Percentiles rank a stretch among this genome's conserved stretches.
These are phyloP conservation scores for Coniochaeta sp. DNA, from an alignment of 2,329 filamentous ascomycete genomes.

Conservation along the genomic window DNA sequence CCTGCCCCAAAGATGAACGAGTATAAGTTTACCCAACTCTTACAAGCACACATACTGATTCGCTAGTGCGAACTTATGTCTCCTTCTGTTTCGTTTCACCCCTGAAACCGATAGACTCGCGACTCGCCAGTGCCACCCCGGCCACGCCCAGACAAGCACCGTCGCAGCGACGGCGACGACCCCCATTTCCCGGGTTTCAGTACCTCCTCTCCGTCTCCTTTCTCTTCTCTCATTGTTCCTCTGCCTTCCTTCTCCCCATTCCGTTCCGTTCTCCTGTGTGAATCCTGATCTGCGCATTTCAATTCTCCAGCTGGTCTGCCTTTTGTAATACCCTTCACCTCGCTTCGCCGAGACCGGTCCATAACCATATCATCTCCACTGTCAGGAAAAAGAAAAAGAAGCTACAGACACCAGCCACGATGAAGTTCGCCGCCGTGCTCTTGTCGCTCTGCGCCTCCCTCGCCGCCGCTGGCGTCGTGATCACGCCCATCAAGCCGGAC, in stretches of 20 bases:
- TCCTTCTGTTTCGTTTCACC: not conserved
- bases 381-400: no score
- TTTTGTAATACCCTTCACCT: not conserved
- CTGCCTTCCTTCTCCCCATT: not conserved
- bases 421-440: constrained; percentile 33
- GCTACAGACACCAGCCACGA: constrained; percentile 12
- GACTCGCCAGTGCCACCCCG: not conserved
- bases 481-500: constrained; percentile 42
- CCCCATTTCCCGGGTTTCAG: not conserved
- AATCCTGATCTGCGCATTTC: not conserved
- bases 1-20: no score
- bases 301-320: constrained; percentile 1
- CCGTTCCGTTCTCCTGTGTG: not conserved
- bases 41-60: not conserved
- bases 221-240: not conserved
- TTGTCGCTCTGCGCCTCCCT: constrained; percentile 37
- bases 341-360: not conserved
- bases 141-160: not conserved
- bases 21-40: no score
- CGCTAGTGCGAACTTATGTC: not conserved
- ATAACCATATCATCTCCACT: not conserved
- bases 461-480: constrained; percentile 45
- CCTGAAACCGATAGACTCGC: not conserved
- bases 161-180: constrained; percentile 1
- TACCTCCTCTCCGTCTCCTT: not conserved